A percentile compares a stretch with the other conserved stretches of the same genome.
These are phyloP conservation scores for Thuja plicata DNA, from an alignment of 83 land plant species.

Conservation along the genomic window DNA sequence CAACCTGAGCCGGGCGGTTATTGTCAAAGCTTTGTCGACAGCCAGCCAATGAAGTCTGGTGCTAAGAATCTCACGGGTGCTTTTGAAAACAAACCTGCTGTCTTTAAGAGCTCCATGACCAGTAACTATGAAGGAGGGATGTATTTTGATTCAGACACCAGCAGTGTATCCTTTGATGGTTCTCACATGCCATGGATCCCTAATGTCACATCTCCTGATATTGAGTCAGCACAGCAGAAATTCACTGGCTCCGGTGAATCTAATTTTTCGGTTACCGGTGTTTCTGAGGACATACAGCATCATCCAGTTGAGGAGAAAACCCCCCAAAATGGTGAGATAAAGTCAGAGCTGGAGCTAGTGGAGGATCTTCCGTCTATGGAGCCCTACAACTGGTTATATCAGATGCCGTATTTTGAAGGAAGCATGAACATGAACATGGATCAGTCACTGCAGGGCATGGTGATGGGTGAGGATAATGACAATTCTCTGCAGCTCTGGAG, in stretches of 20 bases:
- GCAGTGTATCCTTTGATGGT: conserved; percentile 1
- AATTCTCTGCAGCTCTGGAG: conserved; percentile 6
- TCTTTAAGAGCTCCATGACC: background rate
- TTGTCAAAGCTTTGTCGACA: background rate
- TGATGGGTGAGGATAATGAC: conserved; percentile 5
- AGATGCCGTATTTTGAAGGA: conserved; percentile 6
- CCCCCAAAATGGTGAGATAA: conserved; percentile 1
- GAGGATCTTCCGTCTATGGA: background rate
- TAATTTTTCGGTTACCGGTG: background rate
- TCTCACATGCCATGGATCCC: background rate
- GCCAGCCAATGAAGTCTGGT: background rate
- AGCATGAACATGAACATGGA: background rate
- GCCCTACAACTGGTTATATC: background rate
- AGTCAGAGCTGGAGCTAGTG: background rate
- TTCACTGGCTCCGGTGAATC: background rate
- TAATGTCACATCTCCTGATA: background rate
- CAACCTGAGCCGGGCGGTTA: background rate
- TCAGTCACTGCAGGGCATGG: conserved; percentile 8
- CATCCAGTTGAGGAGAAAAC: background rate
- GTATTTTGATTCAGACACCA: background rate
- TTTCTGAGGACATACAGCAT: background rate
- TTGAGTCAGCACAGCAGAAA: background rate
- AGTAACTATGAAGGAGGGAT: background rate
- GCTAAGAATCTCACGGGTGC: background rate
- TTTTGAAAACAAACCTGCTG: background rate